Percentiles rank a stretch among this genome's conserved stretches.
These are phyloP conservation scores for Fusarium sp. DNA, from an alignment of 2,329 filamentous ascomycete genomes.

Conservation along the genomic window DNA sequence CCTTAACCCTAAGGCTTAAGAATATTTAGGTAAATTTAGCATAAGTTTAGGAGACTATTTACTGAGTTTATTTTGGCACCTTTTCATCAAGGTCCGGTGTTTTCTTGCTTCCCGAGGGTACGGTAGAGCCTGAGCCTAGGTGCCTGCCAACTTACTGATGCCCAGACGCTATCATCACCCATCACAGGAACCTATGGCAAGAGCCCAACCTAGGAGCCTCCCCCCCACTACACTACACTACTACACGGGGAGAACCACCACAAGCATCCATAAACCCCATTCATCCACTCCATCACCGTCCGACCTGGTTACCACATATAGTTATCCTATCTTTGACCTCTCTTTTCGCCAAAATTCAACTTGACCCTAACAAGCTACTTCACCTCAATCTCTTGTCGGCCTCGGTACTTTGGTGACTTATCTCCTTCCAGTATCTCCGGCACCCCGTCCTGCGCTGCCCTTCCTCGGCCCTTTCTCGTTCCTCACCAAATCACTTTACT, in stretches of 20 bases:
- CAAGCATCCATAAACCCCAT: conserved; percentile 9
- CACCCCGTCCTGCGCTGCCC: conserved; percentile 29
- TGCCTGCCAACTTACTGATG: conserved; percentile 5
- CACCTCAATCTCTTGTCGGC: not conserved
- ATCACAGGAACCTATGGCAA: conserved; percentile 24
- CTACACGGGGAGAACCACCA: conserved; percentile 24
- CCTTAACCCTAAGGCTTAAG: too few relatives aligned
- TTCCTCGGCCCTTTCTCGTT: conserved; percentile 38
- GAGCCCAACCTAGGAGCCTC: conserved; percentile 10
- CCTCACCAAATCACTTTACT: conserved; percentile 16
- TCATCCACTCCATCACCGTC: conserved; percentile 26
- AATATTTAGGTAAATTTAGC: too few relatives aligned
- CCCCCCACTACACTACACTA: not conserved
- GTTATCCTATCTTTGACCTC: conserved; percentile 20
- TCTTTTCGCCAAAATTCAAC: not conserved
- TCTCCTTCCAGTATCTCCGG: conserved; percentile 13
- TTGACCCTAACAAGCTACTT: not conserved
- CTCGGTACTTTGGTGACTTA: conserved; percentile 13
- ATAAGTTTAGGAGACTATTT: too few relatives aligned
- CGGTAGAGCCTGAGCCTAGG: too few relatives aligned
- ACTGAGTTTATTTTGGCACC: too few relatives aligned
- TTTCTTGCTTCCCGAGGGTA: too few relatives aligned
- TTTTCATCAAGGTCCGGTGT: too few relatives aligned
- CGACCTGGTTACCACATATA: conserved; percentile 21
- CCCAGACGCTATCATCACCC: conserved; percentile 24